Conservation (phyloP, 352 stramenopile species). For the Globisporangium sylvaticum region DNA sequence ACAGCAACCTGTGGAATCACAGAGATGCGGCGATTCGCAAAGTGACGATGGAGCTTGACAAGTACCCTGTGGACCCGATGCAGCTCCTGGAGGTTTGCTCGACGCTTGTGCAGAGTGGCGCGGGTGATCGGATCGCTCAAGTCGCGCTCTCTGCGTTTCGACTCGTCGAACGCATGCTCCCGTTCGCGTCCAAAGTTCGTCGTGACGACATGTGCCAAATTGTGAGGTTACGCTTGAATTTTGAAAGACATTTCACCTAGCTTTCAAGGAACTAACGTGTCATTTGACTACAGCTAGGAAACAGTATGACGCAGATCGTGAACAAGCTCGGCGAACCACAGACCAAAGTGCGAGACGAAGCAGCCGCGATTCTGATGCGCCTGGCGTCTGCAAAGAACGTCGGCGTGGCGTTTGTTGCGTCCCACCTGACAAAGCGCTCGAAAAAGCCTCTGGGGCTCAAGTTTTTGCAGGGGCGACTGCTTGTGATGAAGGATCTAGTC, state of each 20-base stretch:
- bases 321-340: constrained; percentile 76
- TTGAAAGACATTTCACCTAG: neutral
- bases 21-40: constrained; percentile 81
- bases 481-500: constrained; percentile 60
- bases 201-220: constrained; percentile 66
- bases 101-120: constrained; percentile 66
- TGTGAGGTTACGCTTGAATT: constrained; percentile 26
- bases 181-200: constrained; percentile 38
- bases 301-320: constrained; percentile 73
- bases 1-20: constrained; percentile 87
- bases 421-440: constrained; percentile 59
- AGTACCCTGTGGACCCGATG: constrained; percentile 44
- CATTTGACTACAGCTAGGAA: constrained; percentile 42
- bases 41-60: constrained; percentile 70
- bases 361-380: constrained; percentile 30
- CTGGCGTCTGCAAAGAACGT: constrained; percentile 63
- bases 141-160: constrained; percentile 72
- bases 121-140: constrained; percentile 68
- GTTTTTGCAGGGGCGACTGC: constrained; percentile 56
- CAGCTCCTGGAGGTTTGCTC: constrained; percentile 57
- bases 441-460: constrained; percentile 79
- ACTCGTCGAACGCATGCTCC: constrained; percentile 57
- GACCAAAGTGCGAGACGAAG: constrained; percentile 71
- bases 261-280: neutral
- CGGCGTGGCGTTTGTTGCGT: constrained; percentile 54